phyloP scores from a whole-genome alignment of 176 grass and related monocot species.

The Cenchrus americanus region DNA sequence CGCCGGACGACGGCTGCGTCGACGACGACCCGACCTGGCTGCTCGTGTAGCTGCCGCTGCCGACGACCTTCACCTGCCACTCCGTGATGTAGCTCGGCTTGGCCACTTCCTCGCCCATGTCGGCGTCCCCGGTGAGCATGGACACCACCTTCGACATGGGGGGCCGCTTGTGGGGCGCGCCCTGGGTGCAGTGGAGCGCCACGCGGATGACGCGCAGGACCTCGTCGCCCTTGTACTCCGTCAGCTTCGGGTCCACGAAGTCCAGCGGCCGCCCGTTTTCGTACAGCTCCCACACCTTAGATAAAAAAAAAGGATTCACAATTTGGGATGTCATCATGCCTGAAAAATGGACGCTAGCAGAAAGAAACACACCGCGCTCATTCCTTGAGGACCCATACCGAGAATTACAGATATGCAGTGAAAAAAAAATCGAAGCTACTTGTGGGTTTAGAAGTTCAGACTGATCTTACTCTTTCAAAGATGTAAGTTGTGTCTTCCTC shows the following conservation, averaged over 20 bases:
- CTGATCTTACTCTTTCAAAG: constrained; percentile 78
- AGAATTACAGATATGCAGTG: too few species aligned
- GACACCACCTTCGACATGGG: constrained; percentile 70
- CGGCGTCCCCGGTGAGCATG: constrained; percentile 57
- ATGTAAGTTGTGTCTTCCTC: constrained; percentile 50
- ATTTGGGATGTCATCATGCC: background rate
- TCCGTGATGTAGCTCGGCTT: constrained; percentile 76
- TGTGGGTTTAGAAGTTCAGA: too few species aligned
- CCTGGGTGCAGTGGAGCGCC: constrained; percentile 70
- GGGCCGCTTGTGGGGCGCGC: constrained; percentile 55
- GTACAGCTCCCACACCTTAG: constrained; percentile 66
- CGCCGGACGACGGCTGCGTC: constrained; percentile 34
- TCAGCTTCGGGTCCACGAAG: constrained; percentile 56
- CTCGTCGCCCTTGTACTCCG: constrained; percentile 48
- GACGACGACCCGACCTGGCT: constrained; percentile 30
- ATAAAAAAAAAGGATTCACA: background rate
- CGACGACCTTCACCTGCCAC: constrained; percentile 56
- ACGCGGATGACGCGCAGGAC: constrained; percentile 49
- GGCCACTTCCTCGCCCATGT: constrained; percentile 40
- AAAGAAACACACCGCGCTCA: too few species aligned
- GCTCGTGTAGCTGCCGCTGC: constrained; percentile 44
- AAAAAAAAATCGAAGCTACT: too few species aligned
- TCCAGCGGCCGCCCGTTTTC: constrained; percentile 49
- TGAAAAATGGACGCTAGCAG: too few species aligned
- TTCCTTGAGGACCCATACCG: too few species aligned